phyloP scores from a whole-genome alignment of 2,329 filamentous ascomycete genomes.

The Lachnellula subtilissima region DNA sequence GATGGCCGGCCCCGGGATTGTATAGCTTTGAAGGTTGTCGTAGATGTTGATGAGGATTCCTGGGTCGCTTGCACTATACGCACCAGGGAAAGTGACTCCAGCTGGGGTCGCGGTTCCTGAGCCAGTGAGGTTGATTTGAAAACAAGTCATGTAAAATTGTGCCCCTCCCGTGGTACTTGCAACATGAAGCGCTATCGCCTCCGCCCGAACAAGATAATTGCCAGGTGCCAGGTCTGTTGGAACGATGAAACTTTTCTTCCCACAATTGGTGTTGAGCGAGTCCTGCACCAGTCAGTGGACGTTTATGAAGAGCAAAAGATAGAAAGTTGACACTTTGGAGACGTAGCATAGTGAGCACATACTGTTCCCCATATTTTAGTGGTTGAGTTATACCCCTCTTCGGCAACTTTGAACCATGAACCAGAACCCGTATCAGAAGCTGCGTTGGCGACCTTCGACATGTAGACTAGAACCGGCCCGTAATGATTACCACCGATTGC shows the following conservation, averaged over 20 bases:
- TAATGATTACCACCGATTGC: constrained; percentile 52
- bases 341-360: neutral
- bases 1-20: constrained; percentile 37
- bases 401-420: constrained; percentile 48
- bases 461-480: constrained; percentile 49
- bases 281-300: constrained; percentile 1
- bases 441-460: constrained; percentile 46
- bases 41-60: constrained; percentile 45
- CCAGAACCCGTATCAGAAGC: constrained; percentile 39
- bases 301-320: neutral
- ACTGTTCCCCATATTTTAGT: constrained; percentile 12
- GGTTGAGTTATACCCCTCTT: constrained; percentile 4
- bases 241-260: constrained; percentile 46
- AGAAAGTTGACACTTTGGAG: neutral
- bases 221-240: constrained; percentile 48
- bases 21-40: constrained; percentile 32
- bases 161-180: constrained; percentile 36
- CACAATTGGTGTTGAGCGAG: constrained; percentile 34
- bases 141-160: constrained; percentile 37
- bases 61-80: constrained; percentile 42
- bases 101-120: constrained; percentile 38
- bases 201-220: constrained; percentile 51
- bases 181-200: constrained; percentile 50
- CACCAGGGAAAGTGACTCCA: constrained; percentile 43
- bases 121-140: constrained; percentile 42